Evolutionary conservation across 768 basidiomycete genomes (phyloP), one percentile per base, ranked within the genome.

Genomic region (Naematelia aurantialba): DNA sequence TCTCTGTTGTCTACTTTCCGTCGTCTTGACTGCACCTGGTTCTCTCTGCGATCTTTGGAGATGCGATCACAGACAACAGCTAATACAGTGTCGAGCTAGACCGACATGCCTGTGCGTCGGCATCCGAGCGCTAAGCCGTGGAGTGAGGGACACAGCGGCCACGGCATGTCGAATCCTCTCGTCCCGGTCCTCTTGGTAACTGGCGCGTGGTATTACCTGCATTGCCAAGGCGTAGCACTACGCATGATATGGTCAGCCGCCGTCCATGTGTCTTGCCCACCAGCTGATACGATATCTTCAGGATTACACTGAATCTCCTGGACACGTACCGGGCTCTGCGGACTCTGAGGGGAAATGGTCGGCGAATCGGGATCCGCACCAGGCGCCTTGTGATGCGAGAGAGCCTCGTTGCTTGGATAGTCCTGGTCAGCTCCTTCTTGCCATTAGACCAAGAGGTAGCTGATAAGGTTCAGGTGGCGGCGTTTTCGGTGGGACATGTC

Each of bases 281-380:
- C 42, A 46, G 4, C 17, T 5, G 22, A 12, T 21, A 31, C n/a
- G n/a, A 47, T 47, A n/a, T 27, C 42, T 4, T n/a, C 25, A 72
- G 71, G 68, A 52, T 73, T 4, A 8, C 22, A 0, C 48, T 64
- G 12, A 67, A 66, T 29, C 25, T 62, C 12, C 56, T 70, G 5
- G 71, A 73, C 26, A 68, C 69, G 1, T 59, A 66, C 21, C 64
- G 69, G 55, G 69, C 66, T 12, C 45, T 68, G 14, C 62, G 71
- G 5, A 8, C 5, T 0, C 30, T 62, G 2, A 34, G 69, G 22
- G 58, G 56, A 10, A 73, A 68, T 50, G 71, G 68, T 17, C 50
- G 71, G n/a, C 39, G 52, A 13, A 60, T 73, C 4, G 71, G 71
- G 12, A 19, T 52, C 4, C 45, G 44, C 5, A 68, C 69, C 19